Conservation (phyloP, 768 basidiomycete species). For the Podaxis sp. region DNA sequence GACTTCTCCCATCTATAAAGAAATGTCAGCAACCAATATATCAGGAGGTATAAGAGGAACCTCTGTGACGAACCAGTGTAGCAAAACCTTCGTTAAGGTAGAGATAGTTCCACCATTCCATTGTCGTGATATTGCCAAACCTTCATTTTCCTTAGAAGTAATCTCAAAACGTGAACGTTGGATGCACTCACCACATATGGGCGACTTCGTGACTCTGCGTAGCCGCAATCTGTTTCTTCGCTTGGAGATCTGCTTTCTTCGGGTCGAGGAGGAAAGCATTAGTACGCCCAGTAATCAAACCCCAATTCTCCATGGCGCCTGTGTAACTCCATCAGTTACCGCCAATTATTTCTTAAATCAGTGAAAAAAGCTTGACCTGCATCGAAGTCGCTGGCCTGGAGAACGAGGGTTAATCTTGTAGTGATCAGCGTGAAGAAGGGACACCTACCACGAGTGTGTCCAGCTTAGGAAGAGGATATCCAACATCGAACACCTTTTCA, state of each 20-base stretch:
- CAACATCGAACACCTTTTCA: constrained; percentile 89
- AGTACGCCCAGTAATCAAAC: constrained; percentile 87
- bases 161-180: background rate
- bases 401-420: background rate
- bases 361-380: constrained; percentile 45
- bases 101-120: constrained; percentile 90
- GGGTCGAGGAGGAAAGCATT: constrained; percentile 78
- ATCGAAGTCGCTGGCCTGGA: constrained; percentile 81
- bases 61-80: constrained; percentile 55
- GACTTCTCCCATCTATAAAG: constrained; percentile 77
- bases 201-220: constrained; percentile 87
- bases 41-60: background rate
- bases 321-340: constrained; percentile 9
- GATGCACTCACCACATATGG: constrained; percentile 63
- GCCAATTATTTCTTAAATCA: background rate
- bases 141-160: constrained; percentile 26
- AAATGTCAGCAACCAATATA: constrained; percentile 12
- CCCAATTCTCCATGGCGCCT: constrained; percentile 95
- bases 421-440: constrained; percentile 5
- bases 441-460: constrained; percentile 80
- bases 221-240: constrained; percentile 76
- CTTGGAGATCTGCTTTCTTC: constrained; percentile 65
- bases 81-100: constrained; percentile 90
- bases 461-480: constrained; percentile 91
- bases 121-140: constrained; percentile 93